Base-by-base conservation (phyloP, 495 filamentous ascomycete genomes). In the Talaromyces proteolyticus region DNA sequence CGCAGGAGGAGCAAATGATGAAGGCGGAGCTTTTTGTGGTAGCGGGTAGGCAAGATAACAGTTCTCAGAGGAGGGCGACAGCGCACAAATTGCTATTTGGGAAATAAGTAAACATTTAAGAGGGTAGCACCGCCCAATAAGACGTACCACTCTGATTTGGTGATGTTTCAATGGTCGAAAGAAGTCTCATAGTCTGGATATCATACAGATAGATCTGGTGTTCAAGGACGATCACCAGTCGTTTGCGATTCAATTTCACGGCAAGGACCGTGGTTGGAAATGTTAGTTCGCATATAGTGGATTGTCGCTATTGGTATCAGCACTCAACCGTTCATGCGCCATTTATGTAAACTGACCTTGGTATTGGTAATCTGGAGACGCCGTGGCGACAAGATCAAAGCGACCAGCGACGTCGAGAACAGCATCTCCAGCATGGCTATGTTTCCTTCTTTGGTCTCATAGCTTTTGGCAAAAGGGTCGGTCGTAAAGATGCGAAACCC, bases 191-290 rank as follows among this genome's bases (percentile, higher is more conserved):
- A 58, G 95, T 97, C 61, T 90, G 87, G 47, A 98, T 96, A 64
- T 97, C 93, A 68, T 98, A 98, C 26, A 98, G 76, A 67, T 96
- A 98, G 53, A 97, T 95, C 62, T 95, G 85, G 50, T 95, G 88
- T 61, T 97, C 93, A 36, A 97, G 74, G 2, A 97, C 84, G 8
- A 97, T 91, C 23, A 91, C 89, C 11, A 98, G 80, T 17, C 93
- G 81, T 66, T 96, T 97, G 36, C 94, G 82, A 63, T 97, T 97
- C 58, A 98, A 71, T 57, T 90, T 84, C 23, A 97, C 89, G 14
- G 93, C 89, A 12, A 98, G 78, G 12, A 98, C 88, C 7, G 89
- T 89, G 19, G 91, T 92, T 1, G 92, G 93, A 61, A 96, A 98
- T 16, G 91, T 98, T 57, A 98, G 85, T 65, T 98, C 93, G 82